Conservation (phyloP, 2,329 filamentous ascomycete genomes). For the Simplicillium aogashimaense region DNA sequence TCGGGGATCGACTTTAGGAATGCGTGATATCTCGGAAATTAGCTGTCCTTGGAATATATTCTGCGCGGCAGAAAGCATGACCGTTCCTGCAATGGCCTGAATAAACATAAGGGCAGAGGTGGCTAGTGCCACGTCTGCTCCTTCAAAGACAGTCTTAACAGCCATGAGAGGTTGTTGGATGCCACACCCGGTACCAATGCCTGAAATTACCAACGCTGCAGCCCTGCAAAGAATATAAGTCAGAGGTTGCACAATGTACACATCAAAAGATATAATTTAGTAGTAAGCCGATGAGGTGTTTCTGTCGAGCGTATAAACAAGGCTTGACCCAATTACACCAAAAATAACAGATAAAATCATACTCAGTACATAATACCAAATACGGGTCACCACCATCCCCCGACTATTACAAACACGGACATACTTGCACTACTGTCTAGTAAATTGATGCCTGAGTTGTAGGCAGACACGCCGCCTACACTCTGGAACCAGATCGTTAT, state of each 20-base stretch:
- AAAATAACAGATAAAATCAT: conserved; percentile 13
- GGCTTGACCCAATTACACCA: not conserved
- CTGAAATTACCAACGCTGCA: conserved; percentile 17
- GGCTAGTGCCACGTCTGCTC: conserved; percentile 28
- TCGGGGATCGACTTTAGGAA: conserved; percentile 1
- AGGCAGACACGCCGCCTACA: conserved; percentile 16
- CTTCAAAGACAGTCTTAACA: conserved; percentile 32
- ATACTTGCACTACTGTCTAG: conserved; percentile 1
- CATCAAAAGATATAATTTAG: no score
- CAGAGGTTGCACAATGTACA: no score
- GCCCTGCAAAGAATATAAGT: not conserved
- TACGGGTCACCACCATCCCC: conserved; percentile 7
- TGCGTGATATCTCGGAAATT: not conserved
- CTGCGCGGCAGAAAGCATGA: conserved; percentile 12
- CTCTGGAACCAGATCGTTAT: conserved; percentile 37
- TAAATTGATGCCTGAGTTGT: conserved; percentile 6
- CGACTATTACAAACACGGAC: conserved; percentile 6
- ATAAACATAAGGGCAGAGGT: conserved; percentile 31
- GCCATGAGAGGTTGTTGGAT: conserved; percentile 34
- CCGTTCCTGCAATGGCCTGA: conserved; percentile 13
- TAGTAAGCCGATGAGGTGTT: no score
- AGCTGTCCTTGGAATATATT: not conserved
- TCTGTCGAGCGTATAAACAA: not conserved
- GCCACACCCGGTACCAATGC: conserved; percentile 27
- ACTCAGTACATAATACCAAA: conserved; percentile 24